These are phyloP conservation scores for Solanum virginianum DNA, from an alignment of 257 asterid species.

Conservation along the genomic window DNA sequence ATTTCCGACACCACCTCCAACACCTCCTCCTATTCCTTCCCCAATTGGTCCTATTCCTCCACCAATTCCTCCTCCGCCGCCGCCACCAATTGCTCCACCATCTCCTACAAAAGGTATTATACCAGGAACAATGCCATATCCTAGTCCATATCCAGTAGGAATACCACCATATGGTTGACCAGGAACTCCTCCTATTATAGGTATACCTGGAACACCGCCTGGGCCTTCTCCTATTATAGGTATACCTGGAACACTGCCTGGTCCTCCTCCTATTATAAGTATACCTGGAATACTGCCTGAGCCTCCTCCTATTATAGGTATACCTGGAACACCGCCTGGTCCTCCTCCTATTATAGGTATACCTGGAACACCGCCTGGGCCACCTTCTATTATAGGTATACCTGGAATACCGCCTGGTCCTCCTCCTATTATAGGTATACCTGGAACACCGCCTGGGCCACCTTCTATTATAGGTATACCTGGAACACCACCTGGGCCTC, in stretches of 20 bases:
- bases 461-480: not conserved
- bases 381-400: not conserved
- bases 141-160: not conserved
- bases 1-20: not conserved
- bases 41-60: not conserved
- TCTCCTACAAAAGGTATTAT: not conserved
- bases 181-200: not conserved
- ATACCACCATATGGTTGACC: not conserved
- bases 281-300: not conserved
- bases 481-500: too few species aligned
- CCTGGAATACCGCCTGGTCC: too few species aligned
- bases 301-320: too few species aligned
- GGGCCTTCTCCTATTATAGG: not conserved
- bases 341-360: not conserved
- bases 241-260: not conserved
- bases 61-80: not conserved
- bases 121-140: not conserved
- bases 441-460: not conserved
- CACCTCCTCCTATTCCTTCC: not conserved
- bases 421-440: not conserved
- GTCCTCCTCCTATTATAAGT: not conserved
- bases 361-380: not conserved
- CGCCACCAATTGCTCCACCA: not conserved
- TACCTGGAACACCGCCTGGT: not conserved
- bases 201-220: not conserved